Percentiles rank a stretch among this genome's conserved stretches.
Evolutionary conservation across 345 rosid species (phyloP).

Genomic region (Arabis hirsuta): DNA sequence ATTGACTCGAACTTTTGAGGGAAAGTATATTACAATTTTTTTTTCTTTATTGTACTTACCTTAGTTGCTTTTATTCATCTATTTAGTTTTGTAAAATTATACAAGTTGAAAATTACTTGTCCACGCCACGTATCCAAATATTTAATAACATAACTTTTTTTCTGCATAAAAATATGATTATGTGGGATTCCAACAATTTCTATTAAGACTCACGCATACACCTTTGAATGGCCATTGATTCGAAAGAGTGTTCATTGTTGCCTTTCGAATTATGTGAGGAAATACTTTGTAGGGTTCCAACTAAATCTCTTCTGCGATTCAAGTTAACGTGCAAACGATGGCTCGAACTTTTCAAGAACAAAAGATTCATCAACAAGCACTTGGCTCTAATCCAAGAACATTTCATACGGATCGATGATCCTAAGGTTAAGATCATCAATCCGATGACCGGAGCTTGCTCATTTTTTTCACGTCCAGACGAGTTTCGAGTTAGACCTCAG

Average conservation of each 20-base stretch:
- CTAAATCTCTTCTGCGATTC: slow-evolving; percentile 27
- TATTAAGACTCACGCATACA: slow-evolving; percentile 7
- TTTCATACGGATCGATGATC: neutral
- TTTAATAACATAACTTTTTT: too few species aligned
- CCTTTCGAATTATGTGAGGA: slow-evolving; percentile 28
- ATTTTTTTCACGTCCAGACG: slow-evolving; percentile 22
- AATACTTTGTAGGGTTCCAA: slow-evolving; percentile 35
- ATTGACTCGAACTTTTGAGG: too few species aligned
- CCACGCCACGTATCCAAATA: too few species aligned
- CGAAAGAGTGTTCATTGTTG: slow-evolving; percentile 16
- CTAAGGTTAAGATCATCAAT: slow-evolving; percentile 17
- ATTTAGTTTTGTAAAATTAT: too few species aligned
- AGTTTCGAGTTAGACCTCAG: slow-evolving; percentile 12
- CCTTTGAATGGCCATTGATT: slow-evolving; percentile 11
- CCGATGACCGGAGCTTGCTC: slow-evolving; percentile 1
- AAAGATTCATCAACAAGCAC: slow-evolving; percentile 35
- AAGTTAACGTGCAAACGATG: slow-evolving; percentile 35
- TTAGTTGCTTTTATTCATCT: too few species aligned
- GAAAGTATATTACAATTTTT: too few species aligned
- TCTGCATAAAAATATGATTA: too few species aligned
- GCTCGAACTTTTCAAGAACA: slow-evolving; percentile 16
- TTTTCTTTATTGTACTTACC: too few species aligned
- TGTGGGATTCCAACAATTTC: too few species aligned
- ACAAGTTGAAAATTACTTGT: too few species aligned
- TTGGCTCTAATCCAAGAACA: slow-evolving; percentile 19